Evolutionary conservation across 441 rosid species (phyloP).

Genomic region (Pelargonium australe): DNA sequence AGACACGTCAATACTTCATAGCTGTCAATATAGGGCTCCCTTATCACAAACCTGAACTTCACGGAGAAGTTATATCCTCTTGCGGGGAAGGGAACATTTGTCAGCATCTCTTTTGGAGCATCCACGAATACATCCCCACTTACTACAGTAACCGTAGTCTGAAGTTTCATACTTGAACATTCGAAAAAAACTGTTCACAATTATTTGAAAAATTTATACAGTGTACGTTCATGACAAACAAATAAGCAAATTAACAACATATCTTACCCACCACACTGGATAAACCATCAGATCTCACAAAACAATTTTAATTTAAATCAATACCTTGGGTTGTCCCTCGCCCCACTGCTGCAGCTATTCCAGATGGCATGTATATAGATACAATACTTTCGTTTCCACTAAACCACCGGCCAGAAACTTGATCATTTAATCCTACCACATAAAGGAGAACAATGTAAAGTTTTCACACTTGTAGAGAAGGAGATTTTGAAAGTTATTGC

Average conservation of each 20-base stretch:
- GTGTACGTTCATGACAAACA: not conserved
- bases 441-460: not conserved
- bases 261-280: not conserved
- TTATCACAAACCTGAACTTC: conserved; percentile 59
- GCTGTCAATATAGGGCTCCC: conserved; percentile 13
- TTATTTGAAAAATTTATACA: not conserved
- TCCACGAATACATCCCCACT: conserved; percentile 52
- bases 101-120: conserved; percentile 68
- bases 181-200: conserved; percentile 61
- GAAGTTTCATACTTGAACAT: conserved; percentile 50
- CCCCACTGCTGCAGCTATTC: conserved; percentile 66
- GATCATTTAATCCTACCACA: conserved; percentile 45
- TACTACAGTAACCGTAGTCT: conserved; percentile 60
- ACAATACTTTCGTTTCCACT: conserved; percentile 61
- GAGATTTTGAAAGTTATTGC: not conserved
- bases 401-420: conserved; percentile 61
- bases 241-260: not conserved
- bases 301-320: conserved; percentile 13
- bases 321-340: conserved; percentile 70
- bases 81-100: conserved; percentile 70
- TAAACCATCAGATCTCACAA: conserved; percentile 13
- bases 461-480: not conserved
- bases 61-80: conserved; percentile 73
- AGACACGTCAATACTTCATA: not conserved
- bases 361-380: conserved; percentile 47